Evolutionary conservation across 2,329 filamentous ascomycete species (phyloP).

Genomic region (Alternaria sp.): DNA sequence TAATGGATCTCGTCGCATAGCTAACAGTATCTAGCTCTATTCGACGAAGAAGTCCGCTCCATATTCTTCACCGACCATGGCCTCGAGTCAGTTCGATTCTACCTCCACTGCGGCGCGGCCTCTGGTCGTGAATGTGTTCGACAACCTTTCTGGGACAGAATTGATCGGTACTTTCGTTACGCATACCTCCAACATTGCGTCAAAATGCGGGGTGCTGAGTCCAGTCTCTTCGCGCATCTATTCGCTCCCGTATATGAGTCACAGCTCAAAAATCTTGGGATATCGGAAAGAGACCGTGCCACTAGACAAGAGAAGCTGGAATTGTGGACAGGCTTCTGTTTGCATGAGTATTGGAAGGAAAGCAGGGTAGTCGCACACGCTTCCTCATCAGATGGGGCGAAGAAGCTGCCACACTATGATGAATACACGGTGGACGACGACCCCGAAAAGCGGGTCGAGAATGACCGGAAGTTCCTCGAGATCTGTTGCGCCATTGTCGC

Average conservation of each 20-base stretch:
- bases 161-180: not conserved
- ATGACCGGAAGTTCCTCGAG: not conserved
- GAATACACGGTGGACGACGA: fast-evolving
- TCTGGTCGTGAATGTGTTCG: not conserved
- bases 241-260: not conserved
- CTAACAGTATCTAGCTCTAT: not conserved
- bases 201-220: not conserved
- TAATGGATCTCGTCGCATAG: too few species aligned
- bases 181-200: not conserved
- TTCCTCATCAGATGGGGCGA: too few species aligned
- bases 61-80: not conserved
- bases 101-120: not conserved
- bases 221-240: not conserved
- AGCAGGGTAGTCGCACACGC: not conserved
- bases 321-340: not conserved
- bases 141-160: not conserved
- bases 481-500: not conserved
- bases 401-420: not conserved
- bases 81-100: not conserved
- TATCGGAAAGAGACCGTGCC: not conserved
- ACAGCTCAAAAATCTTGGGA: not conserved
- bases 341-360: not conserved
- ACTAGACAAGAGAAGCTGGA: not conserved
- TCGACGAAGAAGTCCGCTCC: not conserved
- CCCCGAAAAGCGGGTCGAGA: not conserved